Base-by-base conservation (phyloP, 2,329 filamentous ascomycete genomes). In the Pseudopyrenochaeta lycopersici region DNA sequence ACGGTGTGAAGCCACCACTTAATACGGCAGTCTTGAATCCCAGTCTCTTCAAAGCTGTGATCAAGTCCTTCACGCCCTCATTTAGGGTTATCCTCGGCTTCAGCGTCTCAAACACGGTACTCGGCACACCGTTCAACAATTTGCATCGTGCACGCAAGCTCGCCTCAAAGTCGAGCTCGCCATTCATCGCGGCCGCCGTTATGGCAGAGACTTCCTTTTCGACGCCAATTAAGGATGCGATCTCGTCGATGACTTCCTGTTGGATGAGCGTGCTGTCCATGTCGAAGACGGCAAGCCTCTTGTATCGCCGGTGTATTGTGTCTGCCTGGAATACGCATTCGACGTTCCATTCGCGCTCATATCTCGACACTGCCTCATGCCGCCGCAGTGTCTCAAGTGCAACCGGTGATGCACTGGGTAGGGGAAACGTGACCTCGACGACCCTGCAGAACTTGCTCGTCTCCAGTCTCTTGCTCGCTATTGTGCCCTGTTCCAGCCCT, bases 261-360 rank as follows among this genome's bases (percentile, higher is more conserved):
- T 94, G 90, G 73, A 99, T 98, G 55, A 99, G 84, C 0, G 95
- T 99, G 76, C 90, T 95, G 79, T 99, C 95, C 95, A 99, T 99
- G 76, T 99, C 95, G 71, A 99, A 99, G 29, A 97, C 91, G 3
- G 94, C 92, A 10, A 98, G 82, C 7, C 94, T 86, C 62, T 93
- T 93, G 76, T 96, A 86, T 23, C 89, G 85, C 53, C 92, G 83
- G 81, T 89, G 92, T 29, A 94, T 81, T 27, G 81, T 85, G 70
- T 94, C 90, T 35, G 77, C 77, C 75, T 96, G 91, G 58, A 96
- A 81, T 17, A 90, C 85, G 12, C 94, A 89, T 75, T 96, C 91
- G 35, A 95, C 88, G 68, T 92, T 93, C 91, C 91, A 96, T 74
- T 94, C 90, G 58, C 87, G 85, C 82, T 96, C 91, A 68, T 96